Base-by-base conservation (phyloP, 805 yeast species). In the Lipomyces spencermartinsiae region DNA sequence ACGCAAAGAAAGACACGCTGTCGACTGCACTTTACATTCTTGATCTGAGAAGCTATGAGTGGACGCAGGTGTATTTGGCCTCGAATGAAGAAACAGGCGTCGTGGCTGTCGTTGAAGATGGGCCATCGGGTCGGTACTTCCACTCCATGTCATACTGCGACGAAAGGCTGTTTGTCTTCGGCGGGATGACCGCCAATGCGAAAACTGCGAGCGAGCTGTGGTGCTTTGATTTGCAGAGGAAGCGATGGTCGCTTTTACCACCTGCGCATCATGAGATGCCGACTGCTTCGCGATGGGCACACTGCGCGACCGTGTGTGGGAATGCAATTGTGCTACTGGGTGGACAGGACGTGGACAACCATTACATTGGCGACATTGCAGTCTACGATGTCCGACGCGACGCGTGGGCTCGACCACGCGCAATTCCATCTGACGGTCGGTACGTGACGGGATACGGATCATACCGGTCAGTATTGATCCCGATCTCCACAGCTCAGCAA, bases 291-390 rank as follows among this genome's bases (percentile, higher is more conserved):
- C 60, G 71, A 4, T 68, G 71, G 64, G 73, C 71, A n/a, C 73
- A 71, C 34, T 56, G 65, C 33, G 57, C 63, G 7, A 62, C 58
- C 12, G 68, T 71, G 9, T 53, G 63, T n/a, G 71, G 62, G n/a
- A 43, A 35, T 22, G 31, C 59, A 51, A 58, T 71, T 7, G 58
- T 70, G 37, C 60, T 71, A 6, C 37, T 65, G 22, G 73, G 73
- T n/a, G 73, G 73, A 9, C 71, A 71, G 58, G 73, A 71, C 56
- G 58, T 55, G 16, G 65, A 63, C 31, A 64, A 66, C 6, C 31
- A 56, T 12, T 70, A 70, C 51, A 46, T 70, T 16, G 58, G 51
- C 25, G 68, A 71, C 46, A 54, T 63, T 9, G 58, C 46, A 12
- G 64, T 67, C 8, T 67, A 61, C 43, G 69, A 71, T 19, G 57